Evolutionary conservation across 2,329 filamentous ascomycete genomes (phyloP), one percentile per base, ranked within the genome.

Genomic region (Eutypella sp.): DNA sequence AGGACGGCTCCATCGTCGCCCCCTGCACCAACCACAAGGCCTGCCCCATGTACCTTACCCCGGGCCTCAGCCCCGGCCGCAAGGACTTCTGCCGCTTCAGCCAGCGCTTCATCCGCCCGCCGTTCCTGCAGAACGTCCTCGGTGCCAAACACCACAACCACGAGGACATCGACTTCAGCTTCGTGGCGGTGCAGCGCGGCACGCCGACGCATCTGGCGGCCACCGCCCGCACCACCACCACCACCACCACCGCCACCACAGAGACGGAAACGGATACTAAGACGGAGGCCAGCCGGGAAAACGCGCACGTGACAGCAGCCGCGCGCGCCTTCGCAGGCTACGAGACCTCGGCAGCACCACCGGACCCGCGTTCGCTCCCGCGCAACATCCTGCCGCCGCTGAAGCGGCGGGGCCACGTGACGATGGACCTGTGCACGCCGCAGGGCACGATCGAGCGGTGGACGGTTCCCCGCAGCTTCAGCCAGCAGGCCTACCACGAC

Each of bases 41-140:
- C 47, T 99, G 93, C 55, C 93, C 93, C 0, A 95, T 99, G 87
- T 96, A 96, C 62, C 72, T 76, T 18, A 73, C 75, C 0, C 76
- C 84, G 1, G 89, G 90, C 0, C 73, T 85, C 44, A 82, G 80
- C 44, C 71, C 71, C 23, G 89, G 90, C 5, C 81, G 92, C 45
- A 91, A 90, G 57, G 91, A 97, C 61, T 93, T 85, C 61, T 99
- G 93, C 66, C 87, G 86, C 65, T 97, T 99, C 66, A 79, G 76
- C 51, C 93, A 99, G 68, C 82, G 93, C 40, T 97, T 89, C 62
- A 85, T 90, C 42, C 82, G 91, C 0, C 93, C 93, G 1, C 71
- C 74, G 0, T 96, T 91, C 65, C 75, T 96, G 45, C 89, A 95
- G 62, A 78, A 78, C 40, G 76, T 97, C 40, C 71, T 95, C 18